These are phyloP conservation scores for Termitomyces sp. DNA, from an alignment of 768 basidiomycete genomes.

Conservation along the genomic window DNA sequence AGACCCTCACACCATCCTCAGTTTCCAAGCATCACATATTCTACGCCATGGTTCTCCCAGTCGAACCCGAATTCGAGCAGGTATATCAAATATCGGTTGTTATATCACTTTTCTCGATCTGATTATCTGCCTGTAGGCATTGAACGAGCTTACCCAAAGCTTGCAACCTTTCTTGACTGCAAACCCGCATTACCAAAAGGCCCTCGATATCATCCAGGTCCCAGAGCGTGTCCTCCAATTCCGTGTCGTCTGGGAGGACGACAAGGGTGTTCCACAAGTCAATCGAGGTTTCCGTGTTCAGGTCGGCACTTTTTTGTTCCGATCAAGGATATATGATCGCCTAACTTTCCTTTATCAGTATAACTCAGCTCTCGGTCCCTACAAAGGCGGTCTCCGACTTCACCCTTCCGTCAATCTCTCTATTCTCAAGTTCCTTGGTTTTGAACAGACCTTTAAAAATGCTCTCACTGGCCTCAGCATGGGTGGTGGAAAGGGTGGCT, in stretches of 20 bases:
- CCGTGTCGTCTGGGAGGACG: constrained; percentile 77
- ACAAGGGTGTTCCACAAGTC: constrained; percentile 56
- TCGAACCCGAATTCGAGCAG: constrained; percentile 69
- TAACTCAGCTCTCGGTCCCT: constrained; percentile 74
- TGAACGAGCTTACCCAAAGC: constrained; percentile 59
- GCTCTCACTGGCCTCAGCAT: constrained; percentile 71
- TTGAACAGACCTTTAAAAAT: constrained; percentile 81
- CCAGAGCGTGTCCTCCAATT: constrained; percentile 57
- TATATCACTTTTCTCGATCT: not conserved
- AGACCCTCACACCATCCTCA: not conserved
- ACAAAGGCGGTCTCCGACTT: constrained; percentile 74
- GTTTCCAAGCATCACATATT: not conserved
- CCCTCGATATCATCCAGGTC: constrained; percentile 56
- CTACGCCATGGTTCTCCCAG: constrained; percentile 34
- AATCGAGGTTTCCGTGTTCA: constrained; percentile 74
- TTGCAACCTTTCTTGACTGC: constrained; percentile 58
- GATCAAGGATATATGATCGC: constrained; percentile 1
- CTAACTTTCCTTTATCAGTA: constrained; percentile 32
- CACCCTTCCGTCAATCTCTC: constrained; percentile 78
- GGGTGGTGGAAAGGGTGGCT: constrained; percentile 78
- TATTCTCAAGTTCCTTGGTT: constrained; percentile 80
- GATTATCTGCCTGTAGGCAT: constrained; percentile 34
- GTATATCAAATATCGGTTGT: constrained; percentile 15
- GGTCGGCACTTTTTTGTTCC: constrained; percentile 25
- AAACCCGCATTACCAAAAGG: constrained; percentile 63